Evolutionary conservation across 805 yeast genomes (phyloP), one percentile per base, ranked within the genome.

Genomic region (Scheffersomyces coipomensis): DNA sequence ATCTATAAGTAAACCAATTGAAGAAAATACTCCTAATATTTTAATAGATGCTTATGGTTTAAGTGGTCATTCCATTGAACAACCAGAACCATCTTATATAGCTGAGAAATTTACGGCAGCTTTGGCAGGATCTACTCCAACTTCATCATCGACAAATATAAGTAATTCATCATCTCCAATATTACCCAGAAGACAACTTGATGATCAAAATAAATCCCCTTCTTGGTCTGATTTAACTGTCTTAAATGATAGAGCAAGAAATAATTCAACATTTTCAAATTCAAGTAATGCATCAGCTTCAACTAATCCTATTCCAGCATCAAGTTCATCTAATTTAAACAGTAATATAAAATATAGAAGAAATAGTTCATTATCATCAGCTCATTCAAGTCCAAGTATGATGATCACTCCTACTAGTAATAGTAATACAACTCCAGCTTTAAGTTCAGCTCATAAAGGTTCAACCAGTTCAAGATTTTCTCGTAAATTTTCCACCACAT

Each of bases 341-440:
- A 13, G 12, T 7, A 17, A 24, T n/a, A 21, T 19, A 13, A 16
- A 33, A 12, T 44, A 35, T 17, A 41, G 52, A 35, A 41, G 56
- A 10, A 48, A 52, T 37, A 47, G 55, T 31, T 53, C 58, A 6
- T 24, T 52, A 11, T 43, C 55, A 5, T 50, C 58, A 2, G 34
- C 48, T 11, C 44, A 40, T 9, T 48, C 57, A 5, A 34, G 24
- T 31, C 30, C 31, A 3, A 43, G 38, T 23, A n/a, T 27, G 17
- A 12, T 24, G 10, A 24, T 24, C n/a, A 13, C 30, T 13, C 8
- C 30, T 7, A 6, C 23, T 7, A 9, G 23, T 21, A 27, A 27
- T 12, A 24, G n/a, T 12, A 5, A 12, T 9, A 4, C 27, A 9
- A 12, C 11, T 13, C 18, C 30, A 13, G 7, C 18, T 8, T n/a